phyloP scores from a whole-genome alignment of 257 asterid species.

The Solanum sitiens region DNA sequence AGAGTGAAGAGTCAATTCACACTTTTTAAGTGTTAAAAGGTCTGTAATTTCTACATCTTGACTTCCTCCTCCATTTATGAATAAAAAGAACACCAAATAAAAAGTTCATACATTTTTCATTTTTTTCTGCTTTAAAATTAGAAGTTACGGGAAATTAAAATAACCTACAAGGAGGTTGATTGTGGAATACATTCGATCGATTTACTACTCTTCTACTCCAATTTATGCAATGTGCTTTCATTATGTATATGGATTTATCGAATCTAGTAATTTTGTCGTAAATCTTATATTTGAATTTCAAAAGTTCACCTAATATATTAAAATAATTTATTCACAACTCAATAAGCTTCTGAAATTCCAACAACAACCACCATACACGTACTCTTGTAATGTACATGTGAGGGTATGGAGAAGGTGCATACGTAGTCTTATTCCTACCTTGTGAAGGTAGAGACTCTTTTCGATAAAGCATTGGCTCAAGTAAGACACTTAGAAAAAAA shows the following conservation, averaged over 20 bases:
- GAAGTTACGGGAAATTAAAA: neutral
- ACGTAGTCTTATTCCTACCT: neutral
- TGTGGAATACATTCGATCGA: neutral
- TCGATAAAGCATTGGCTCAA: neutral
- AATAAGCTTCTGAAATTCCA: neutral
- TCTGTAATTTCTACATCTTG: neutral
- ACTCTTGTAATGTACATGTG: neutral
- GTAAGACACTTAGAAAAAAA: neutral
- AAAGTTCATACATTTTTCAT: neutral
- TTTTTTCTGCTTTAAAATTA: neutral
- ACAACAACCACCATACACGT: neutral
- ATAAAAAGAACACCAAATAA: neutral
- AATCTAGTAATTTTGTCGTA: neutral
- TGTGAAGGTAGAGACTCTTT: neutral
- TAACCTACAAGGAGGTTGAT: neutral
- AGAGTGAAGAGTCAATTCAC: neutral
- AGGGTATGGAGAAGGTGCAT: neutral
- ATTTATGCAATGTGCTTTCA: neutral
- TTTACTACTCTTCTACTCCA: neutral
- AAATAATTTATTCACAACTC: neutral
- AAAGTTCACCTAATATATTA: neutral
- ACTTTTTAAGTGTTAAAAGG: neutral
- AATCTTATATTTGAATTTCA: neutral
- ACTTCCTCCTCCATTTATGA: neutral
- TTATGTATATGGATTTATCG: neutral